Evolutionary conservation across 148 eudicot species (phyloP), one percentile per base, ranked within the genome.

Genomic region (Nepenthes gracilis): DNA sequence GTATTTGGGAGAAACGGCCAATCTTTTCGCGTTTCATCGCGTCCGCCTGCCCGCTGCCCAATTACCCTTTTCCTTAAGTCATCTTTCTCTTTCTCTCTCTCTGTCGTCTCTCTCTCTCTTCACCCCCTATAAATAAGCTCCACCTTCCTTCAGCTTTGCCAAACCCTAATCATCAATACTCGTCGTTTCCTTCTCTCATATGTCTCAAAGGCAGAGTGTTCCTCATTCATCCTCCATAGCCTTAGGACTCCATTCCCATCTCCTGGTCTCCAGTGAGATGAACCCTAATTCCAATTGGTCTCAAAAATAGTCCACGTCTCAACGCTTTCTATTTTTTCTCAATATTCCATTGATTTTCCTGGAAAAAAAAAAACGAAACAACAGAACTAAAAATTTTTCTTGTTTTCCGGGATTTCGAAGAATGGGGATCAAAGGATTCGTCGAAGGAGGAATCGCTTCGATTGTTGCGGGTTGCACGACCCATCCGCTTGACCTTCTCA

Each of bases 191-290:
- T 12, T 5, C 32, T 12, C 45, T 74, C 74, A 67, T 79, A 85
- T 88, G 92, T 85, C 91, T 81, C 88, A 82, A 15, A 81, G 92
- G 55, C 64, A 86, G 9, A 37, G 55, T 72, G 79, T 83, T 14
- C 92, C 94, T 59, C 85, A 86, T 68, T 83, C 64, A 2, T 76
- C 84, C 8, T 83, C 84, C 23, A 63, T 78, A 1, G 83, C 97
- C 49, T 77, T 80, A 59, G 69, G 71, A 53, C 80, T 71, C 64
- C 86, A 78, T 64, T 85, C 88, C n/a, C 93, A 83, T 78, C 88
- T 80, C 82, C 80, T 76, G 48, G 74, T 84, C 36, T 78, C 83
- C 81, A 78, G 78, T 76, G 85, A 84, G 68, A 78, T 84, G 81
- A 43, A 4, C 85, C 69, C 87, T 72, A 77, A 83, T 54, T 85